Percentiles rank a stretch among this genome's conserved stretches.
phyloP scores from a whole-genome alignment of 208 protist species.

The Spongospora subterranea region DNA sequence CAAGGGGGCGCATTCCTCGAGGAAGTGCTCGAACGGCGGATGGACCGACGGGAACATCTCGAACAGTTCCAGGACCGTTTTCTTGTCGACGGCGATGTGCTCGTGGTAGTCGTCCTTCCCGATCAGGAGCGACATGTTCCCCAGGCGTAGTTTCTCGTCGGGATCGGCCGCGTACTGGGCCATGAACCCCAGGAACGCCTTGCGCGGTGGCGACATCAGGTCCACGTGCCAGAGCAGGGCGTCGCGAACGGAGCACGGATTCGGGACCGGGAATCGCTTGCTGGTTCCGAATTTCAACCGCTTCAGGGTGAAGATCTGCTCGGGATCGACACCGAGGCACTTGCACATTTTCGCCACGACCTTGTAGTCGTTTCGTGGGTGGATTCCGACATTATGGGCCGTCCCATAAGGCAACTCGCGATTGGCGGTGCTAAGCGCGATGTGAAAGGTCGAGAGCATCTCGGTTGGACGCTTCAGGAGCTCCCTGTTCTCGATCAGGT shows the following conservation, averaged over 20 bases:
- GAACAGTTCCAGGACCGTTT: constrained; percentile 49
- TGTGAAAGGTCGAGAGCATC: neutral
- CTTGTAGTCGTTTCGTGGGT: constrained; percentile 33
- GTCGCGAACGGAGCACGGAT: neutral
- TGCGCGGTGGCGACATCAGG: constrained; percentile 36
- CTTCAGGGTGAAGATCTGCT: constrained; percentile 29
- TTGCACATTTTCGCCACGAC: constrained; percentile 32
- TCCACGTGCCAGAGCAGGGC: constrained; percentile 54
- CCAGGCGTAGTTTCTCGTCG: constrained; percentile 36
- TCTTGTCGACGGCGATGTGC: constrained; percentile 38
- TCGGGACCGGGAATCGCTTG: constrained; percentile 48
- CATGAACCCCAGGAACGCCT: constrained; percentile 30
- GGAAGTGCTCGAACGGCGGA: neutral
- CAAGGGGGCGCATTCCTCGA: constrained; percentile 58
- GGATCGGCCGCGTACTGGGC: constrained; percentile 34
- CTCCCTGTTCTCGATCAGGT: neutral
- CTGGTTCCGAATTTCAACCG: constrained; percentile 19
- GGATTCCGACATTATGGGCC: constrained; percentile 47
- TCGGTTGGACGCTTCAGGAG: neutral
- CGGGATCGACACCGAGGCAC: neutral
- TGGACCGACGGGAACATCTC: constrained; percentile 54
- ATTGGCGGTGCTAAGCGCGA: neutral
- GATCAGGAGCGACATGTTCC: constrained; percentile 21
- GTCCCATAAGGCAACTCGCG: constrained; percentile 15
- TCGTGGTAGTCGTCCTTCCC: constrained; percentile 48